Evolutionary conservation across 2,329 filamentous ascomycete genomes (phyloP).

Genomic region (Chalaropsis ovoidea): DNA sequence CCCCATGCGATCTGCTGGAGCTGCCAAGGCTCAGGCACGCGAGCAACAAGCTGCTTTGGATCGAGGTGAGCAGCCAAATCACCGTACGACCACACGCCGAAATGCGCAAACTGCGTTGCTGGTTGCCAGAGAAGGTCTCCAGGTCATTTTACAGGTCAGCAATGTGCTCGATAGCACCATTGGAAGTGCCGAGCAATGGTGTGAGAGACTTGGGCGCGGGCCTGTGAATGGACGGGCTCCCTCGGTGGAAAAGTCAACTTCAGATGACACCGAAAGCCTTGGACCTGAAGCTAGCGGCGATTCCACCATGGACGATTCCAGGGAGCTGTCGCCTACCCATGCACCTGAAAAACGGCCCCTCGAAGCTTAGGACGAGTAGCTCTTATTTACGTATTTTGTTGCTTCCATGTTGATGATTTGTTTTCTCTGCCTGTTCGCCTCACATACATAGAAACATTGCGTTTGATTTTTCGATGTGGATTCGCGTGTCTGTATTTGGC

Average conservation of each 20-base stretch:
- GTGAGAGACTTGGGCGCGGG: slow-evolving; percentile 57
- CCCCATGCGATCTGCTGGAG: slow-evolving; percentile 70
- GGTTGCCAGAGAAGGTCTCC: slow-evolving; percentile 78
- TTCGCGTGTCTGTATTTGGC: slow-evolving; percentile 1
- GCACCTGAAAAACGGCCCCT: slow-evolving; percentile 27
- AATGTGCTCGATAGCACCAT: slow-evolving; percentile 82
- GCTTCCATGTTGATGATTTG: background rate
- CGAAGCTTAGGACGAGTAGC: slow-evolving; percentile 9
- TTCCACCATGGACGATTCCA: slow-evolving; percentile 27
- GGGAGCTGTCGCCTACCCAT: slow-evolving; percentile 27
- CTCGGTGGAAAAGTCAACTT: slow-evolving; percentile 25
- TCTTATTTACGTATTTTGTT: background rate
- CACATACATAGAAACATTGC: background rate
- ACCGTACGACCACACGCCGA: slow-evolving; percentile 31
- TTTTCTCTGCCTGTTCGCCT: background rate
- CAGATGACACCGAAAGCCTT: background rate
- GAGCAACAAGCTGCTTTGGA: slow-evolving; percentile 23
- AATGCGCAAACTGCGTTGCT: slow-evolving; percentile 69
- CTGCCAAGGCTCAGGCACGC: slow-evolving; percentile 36
- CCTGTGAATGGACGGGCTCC: slow-evolving; percentile 25
- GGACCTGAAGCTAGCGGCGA: slow-evolving; percentile 25
- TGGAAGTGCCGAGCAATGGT: slow-evolving; percentile 83
- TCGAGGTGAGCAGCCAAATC: slow-evolving; percentile 21
- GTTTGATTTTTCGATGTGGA: background rate
- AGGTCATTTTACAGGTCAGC: slow-evolving; percentile 89